A percentile compares a stretch with the other conserved stretches of the same genome.
These are phyloP conservation scores for Aspergillus costaricaensis DNA, from an alignment of 2,329 filamentous ascomycete genomes.

Conservation along the genomic window DNA sequence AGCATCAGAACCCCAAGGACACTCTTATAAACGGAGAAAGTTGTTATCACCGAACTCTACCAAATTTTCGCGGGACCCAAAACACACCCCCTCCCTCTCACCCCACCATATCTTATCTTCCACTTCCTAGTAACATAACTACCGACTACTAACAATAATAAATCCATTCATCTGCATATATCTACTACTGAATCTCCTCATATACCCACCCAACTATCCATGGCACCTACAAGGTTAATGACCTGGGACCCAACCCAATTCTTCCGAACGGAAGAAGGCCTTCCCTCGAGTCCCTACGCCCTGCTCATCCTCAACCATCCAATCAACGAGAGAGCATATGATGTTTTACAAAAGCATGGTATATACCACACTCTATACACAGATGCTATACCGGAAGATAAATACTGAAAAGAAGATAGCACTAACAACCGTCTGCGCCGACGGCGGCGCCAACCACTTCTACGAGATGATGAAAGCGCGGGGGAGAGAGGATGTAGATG, in stretches of 20 bases:
- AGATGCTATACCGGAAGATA: background rate
- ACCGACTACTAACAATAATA: no score
- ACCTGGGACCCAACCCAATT: slow-evolving; percentile 47
- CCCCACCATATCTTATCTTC: no score
- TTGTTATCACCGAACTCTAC: background rate
- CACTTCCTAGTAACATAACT: no score
- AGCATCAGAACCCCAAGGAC: no score
- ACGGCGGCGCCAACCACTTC: slow-evolving; percentile 85
- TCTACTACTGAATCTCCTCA: background rate
- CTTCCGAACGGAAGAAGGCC: slow-evolving; percentile 32
- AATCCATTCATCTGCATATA: background rate
- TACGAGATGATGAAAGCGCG: slow-evolving; percentile 50
- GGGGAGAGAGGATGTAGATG: slow-evolving; percentile 33
- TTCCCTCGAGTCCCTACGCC: slow-evolving; percentile 41
- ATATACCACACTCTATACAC: background rate
- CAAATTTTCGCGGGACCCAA: background rate
- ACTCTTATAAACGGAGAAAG: background rate
- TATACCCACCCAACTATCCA: background rate
- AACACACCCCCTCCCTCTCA: no score
- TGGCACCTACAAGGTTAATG: slow-evolving; percentile 22
- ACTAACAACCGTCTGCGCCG: slow-evolving; percentile 73
- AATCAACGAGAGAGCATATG: slow-evolving; percentile 49
- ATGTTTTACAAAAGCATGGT: slow-evolving; percentile 42
- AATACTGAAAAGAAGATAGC: slow-evolving; percentile 48
- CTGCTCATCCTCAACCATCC: slow-evolving; percentile 65